Conservation (phyloP, 2,329 filamentous ascomycete genomes). For the Leptoxyphium fumago region DNA sequence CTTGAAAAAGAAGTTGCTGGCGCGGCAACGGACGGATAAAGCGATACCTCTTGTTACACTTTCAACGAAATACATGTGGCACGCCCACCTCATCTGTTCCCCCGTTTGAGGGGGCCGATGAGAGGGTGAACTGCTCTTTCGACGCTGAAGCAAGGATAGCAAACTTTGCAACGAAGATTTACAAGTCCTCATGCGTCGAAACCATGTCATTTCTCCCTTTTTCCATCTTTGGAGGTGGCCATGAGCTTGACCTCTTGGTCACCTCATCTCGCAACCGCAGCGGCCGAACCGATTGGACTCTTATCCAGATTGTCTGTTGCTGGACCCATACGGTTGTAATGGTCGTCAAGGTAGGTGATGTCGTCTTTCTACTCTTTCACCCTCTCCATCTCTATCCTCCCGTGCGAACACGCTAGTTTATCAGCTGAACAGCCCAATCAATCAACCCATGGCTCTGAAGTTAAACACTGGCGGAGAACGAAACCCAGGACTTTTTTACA, state of each 20-base stretch:
- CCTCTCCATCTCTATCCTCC: neutral
- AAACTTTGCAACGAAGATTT: neutral
- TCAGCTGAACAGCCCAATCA: neutral
- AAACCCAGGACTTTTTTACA: constrained; percentile 38
- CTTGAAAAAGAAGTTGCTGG: neutral
- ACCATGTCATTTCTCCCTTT: neutral
- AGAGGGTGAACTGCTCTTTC: neutral
- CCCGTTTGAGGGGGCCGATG: neutral
- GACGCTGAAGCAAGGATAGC: neutral
- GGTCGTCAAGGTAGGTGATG: neutral
- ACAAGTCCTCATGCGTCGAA: neutral
- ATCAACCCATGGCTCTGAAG: constrained; percentile 27
- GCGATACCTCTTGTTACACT: neutral
- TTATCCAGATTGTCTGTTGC: constrained; percentile 1
- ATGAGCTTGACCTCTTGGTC: too few relatives aligned
- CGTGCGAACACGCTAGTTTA: neutral
- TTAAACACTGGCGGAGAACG: constrained; percentile 88
- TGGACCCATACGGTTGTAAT: constrained; percentile 1
- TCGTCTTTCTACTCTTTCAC: neutral
- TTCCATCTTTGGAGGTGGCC: neutral
- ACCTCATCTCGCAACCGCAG: neutral
- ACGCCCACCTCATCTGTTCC: neutral
- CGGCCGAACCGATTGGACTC: constrained; percentile 3
- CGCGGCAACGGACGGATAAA: neutral
- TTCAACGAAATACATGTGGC: neutral